Evolutionary conservation across 441 rosid species (phyloP).

Genomic region (Jatropha podagrica): DNA sequence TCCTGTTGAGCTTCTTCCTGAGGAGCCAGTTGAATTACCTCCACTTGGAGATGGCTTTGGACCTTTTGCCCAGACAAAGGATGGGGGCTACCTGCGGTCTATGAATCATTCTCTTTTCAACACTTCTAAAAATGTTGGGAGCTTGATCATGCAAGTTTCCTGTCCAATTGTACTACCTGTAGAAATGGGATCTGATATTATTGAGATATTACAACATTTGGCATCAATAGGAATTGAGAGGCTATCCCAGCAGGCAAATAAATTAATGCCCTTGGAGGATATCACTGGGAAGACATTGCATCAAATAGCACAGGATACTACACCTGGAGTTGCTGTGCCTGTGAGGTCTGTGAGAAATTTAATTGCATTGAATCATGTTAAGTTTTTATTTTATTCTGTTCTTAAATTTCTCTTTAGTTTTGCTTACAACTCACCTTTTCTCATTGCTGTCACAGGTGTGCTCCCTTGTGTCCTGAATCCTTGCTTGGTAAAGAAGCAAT

Average conservation of each 20-base stretch:
- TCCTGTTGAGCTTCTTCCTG: constrained; percentile 60
- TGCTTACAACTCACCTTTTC: constrained; percentile 9
- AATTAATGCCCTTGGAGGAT: constrained; percentile 71
- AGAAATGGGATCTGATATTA: constrained; percentile 53
- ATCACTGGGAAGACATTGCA: constrained; percentile 54
- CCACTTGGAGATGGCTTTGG: constrained; percentile 53
- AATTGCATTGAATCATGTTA: background rate
- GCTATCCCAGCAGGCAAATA: constrained; percentile 38
- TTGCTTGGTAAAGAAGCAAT: constrained; percentile 24
- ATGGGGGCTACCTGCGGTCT: constrained; percentile 56
- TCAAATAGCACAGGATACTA: constrained; percentile 42
- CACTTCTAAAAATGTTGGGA: constrained; percentile 43
- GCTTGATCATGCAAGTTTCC: constrained; percentile 64
- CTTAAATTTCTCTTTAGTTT: background rate
- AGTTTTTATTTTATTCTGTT: background rate
- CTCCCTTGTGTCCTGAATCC: constrained; percentile 24
- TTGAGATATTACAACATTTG: constrained; percentile 53
- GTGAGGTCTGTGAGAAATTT: constrained; percentile 43
- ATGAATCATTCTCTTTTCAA: constrained; percentile 49
- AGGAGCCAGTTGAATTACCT: constrained; percentile 36
- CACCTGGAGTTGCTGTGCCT: constrained; percentile 12
- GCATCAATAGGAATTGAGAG: constrained; percentile 53
- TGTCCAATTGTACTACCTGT: constrained; percentile 51
- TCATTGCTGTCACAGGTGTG: constrained; percentile 31
- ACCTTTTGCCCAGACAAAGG: constrained; percentile 39